These are phyloP conservation scores for Ajuga chamaepitys DNA, from an alignment of 257 asterid genomes.

Conservation along the genomic window DNA sequence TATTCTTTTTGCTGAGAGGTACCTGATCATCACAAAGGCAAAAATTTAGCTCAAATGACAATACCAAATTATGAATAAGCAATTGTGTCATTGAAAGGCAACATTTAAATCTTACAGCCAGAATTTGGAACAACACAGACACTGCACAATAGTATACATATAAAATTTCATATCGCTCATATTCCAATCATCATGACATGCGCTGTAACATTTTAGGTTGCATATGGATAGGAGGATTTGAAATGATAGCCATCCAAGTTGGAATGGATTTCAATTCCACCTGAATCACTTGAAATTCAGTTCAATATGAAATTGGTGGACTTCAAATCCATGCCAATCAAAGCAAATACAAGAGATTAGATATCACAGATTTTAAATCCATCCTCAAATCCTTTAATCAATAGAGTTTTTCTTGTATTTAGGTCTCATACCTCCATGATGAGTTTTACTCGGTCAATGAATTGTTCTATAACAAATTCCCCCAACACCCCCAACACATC, in stretches of 20 bases:
- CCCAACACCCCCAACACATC: neutral
- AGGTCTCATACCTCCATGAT: neutral
- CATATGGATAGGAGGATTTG: too few species aligned
- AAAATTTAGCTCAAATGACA: neutral
- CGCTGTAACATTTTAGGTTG: neutral
- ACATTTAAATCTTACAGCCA: neutral
- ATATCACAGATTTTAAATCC: too few species aligned
- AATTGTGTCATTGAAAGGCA: neutral
- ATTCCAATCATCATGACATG: neutral
- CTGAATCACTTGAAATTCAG: too few species aligned
- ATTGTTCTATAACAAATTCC: neutral
- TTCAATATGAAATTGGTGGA: too few species aligned
- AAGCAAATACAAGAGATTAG: too few species aligned
- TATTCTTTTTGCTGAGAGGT: conserved; percentile 93
- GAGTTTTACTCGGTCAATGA: neutral
- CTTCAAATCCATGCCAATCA: too few species aligned
- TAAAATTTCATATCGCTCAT: neutral
- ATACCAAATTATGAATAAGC: neutral
- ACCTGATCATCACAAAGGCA: conserved; percentile 35
- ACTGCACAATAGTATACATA: neutral
- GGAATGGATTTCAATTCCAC: too few species aligned
- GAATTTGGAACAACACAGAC: neutral
- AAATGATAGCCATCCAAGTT: too few species aligned
- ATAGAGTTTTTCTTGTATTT: too few species aligned
- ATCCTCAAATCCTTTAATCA: too few species aligned